A percentile compares a stretch with the other conserved stretches of the same genome.
Conservation (phyloP, 2,329 filamentous ascomycete species). For the Aspergillus fijiensis region DNA sequence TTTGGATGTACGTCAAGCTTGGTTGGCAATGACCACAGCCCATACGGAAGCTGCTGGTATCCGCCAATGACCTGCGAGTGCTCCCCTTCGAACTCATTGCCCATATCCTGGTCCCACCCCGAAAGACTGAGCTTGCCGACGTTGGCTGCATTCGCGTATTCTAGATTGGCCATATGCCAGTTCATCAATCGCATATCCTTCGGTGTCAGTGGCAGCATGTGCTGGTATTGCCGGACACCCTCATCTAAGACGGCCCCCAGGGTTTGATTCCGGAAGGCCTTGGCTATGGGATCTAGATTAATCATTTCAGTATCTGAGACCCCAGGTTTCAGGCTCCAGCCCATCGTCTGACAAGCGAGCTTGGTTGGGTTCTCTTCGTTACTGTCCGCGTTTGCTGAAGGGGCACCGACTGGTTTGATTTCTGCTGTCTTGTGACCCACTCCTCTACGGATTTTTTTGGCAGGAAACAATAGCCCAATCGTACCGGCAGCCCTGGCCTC, state of each 20-base stretch:
- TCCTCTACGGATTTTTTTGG: conserved; percentile 45
- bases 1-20: conserved; percentile 75
- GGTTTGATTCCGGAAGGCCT: conserved; percentile 63
- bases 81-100: conserved; percentile 94
- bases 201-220: conserved; percentile 75
- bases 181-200: conserved; percentile 90
- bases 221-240: conserved; percentile 83
- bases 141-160: conserved; percentile 94
- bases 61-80: conserved; percentile 93
- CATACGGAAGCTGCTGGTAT: conserved; percentile 89
- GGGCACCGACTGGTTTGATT: conserved; percentile 48
- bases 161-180: conserved; percentile 97
- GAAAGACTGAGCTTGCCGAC: conserved; percentile 82
- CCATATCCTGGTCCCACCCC: conserved; percentile 95
- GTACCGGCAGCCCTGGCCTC: conserved; percentile 64
- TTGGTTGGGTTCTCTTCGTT: conserved; percentile 71
- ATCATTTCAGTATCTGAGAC: conserved; percentile 65
- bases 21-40: conserved; percentile 73
- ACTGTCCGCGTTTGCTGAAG: conserved; percentile 61
- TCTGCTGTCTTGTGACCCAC: conserved; percentile 51
- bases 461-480: conserved; percentile 43
- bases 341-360: conserved; percentile 74
- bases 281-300: conserved; percentile 66
- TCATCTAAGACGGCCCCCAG: conserved; percentile 90
- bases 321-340: conserved; percentile 72